Conservation (phyloP, 116 monocot species). For the Trichopus zeylanicus region DNA sequence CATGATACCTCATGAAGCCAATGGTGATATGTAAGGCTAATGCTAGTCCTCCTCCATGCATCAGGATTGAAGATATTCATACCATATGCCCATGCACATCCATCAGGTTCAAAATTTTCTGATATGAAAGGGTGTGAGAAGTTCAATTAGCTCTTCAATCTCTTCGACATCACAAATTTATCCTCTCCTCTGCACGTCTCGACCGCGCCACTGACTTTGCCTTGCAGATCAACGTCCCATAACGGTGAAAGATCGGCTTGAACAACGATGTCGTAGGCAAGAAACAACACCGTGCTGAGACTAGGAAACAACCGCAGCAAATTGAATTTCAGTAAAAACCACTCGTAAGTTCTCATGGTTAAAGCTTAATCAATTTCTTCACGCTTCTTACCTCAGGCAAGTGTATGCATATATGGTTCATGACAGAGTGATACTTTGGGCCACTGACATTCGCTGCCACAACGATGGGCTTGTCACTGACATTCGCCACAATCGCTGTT, state of each 20-base stretch:
- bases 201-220: constrained; percentile 79
- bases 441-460: constrained; percentile 82
- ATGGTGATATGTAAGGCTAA: constrained; percentile 61
- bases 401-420: constrained; percentile 80
- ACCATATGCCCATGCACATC: constrained; percentile 90
- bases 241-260: constrained; percentile 75
- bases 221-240: constrained; percentile 73
- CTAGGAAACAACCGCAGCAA: constrained; percentile 70
- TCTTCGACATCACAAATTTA: constrained; percentile 65
- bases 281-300: constrained; percentile 70
- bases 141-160: constrained; percentile 75
- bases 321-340: too few relatives aligned
- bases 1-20: constrained; percentile 62
- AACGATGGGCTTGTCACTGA: constrained; percentile 45
- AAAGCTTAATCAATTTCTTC: too few relatives aligned
- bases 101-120: constrained; percentile 36
- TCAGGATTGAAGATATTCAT: constrained; percentile 88
- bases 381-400: constrained; percentile 74
- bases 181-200: constrained; percentile 48
- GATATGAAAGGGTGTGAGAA: constrained; percentile 73
- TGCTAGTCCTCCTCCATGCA: constrained; percentile 86
- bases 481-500: constrained; percentile 38
- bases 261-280: constrained; percentile 80
- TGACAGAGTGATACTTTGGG: constrained; percentile 71
- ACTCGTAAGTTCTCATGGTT: too few relatives aligned